phyloP scores from a whole-genome alignment of 1,139 yeast genomes.

The Keqinozyma sinolaborantium region DNA sequence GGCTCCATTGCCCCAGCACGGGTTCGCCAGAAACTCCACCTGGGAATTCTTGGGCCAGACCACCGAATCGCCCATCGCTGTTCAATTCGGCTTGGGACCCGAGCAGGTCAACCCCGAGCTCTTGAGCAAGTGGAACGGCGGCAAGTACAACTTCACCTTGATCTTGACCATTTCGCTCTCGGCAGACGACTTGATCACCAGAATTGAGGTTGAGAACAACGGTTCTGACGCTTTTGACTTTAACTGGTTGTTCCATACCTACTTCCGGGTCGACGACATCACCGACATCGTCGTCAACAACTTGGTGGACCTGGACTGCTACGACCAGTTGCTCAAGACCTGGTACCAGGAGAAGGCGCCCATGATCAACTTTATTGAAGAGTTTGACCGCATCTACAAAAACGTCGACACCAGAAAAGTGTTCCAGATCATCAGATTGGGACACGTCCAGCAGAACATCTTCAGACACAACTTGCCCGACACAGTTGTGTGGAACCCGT shows the following conservation, averaged over 20 bases:
- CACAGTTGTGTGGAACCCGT: conserved; percentile 97
- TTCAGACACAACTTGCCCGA: conserved; percentile 71
- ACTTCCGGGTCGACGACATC: conserved; percentile 70
- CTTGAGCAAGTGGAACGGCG: conserved; percentile 48
- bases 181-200: conserved; percentile 54
- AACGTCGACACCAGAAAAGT: conserved; percentile 51
- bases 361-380: conserved; percentile 69
- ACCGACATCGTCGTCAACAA: conserved; percentile 76
- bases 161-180: conserved; percentile 62
- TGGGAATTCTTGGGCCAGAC: conserved; percentile 95
- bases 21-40: conserved; percentile 82
- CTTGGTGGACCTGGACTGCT: conserved; percentile 64
- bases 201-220: conserved; percentile 71
- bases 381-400: conserved; percentile 80
- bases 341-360: conserved; percentile 70
- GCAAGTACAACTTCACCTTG: conserved; percentile 68
- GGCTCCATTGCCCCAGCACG: conserved; percentile 79
- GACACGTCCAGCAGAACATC: conserved; percentile 65
- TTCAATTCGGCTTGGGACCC: conserved; percentile 87
- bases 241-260: conserved; percentile 96
- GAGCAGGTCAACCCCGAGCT: conserved; percentile 70
- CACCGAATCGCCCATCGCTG: conserved; percentile 51
- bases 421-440: conserved; percentile 64
- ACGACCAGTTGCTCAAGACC: conserved; percentile 68
- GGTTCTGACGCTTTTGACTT: conserved; percentile 68